A percentile compares a stretch with the other conserved stretches of the same genome.
These are phyloP conservation scores for Petrea volubilis DNA, from an alignment of 257 asterid genomes.

Conservation along the genomic window DNA sequence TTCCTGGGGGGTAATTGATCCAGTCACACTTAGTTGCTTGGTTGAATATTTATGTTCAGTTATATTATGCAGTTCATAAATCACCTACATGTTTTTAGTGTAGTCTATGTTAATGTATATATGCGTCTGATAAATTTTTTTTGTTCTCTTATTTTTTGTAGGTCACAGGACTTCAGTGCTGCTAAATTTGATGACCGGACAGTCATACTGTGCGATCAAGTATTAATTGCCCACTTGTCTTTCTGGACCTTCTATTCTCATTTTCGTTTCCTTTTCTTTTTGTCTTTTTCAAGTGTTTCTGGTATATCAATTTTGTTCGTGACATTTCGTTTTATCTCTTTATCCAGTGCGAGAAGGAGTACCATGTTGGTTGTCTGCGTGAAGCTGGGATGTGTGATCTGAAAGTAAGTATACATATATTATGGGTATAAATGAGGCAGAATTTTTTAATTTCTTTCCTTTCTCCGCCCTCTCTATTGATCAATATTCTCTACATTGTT, in stretches of 20 bases:
- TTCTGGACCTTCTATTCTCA: neutral
- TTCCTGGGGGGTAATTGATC: no score
- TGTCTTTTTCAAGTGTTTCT: neutral
- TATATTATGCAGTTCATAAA: neutral
- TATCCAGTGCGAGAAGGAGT: constrained; percentile 96
- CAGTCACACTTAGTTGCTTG: neutral
- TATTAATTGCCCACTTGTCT: constrained; percentile 31
- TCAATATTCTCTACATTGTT: constrained; percentile 28
- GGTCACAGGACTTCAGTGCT: constrained; percentile 95
- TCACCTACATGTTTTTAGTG: neutral
- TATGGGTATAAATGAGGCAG: constrained; percentile 10
- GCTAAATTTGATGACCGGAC: constrained; percentile 90
- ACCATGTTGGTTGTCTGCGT: constrained; percentile 97
- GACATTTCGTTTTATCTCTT: constrained; percentile 6
- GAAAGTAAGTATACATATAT: constrained; percentile 51
- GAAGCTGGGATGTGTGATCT: constrained; percentile 78
- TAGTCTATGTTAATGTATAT: neutral
- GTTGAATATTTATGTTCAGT: neutral
- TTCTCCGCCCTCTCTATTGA: constrained; percentile 8
- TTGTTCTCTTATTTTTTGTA: constrained; percentile 28
- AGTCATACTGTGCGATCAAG: constrained; percentile 93
- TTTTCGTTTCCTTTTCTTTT: neutral
- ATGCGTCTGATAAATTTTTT: constrained; percentile 13
- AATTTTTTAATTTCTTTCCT: constrained; percentile 7
- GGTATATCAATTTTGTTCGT: neutral